A percentile compares a stretch with the other conserved stretches of the same genome.
Evolutionary conservation across 805 yeast genomes (phyloP).

Genomic region (Starmerella sp.): DNA sequence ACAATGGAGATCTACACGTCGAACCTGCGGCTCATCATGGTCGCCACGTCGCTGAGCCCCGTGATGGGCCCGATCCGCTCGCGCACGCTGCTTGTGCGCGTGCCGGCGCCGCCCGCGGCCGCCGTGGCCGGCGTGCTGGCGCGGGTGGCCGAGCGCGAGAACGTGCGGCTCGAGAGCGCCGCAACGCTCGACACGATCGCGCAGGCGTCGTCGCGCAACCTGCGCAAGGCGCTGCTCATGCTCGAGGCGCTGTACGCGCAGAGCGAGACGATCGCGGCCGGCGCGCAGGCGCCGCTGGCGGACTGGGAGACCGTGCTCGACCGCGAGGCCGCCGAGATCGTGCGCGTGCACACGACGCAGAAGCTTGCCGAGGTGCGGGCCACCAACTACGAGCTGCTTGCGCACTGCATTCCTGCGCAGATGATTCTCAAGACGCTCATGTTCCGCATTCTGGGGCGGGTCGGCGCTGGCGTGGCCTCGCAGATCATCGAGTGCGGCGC

Average conservation of each 20-base stretch:
- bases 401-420: slow-evolving; percentile 89
- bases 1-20: slow-evolving; percentile 59
- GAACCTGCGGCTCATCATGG: slow-evolving; percentile 69
- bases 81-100: slow-evolving; percentile 77
- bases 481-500: slow-evolving; percentile 43
- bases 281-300: slow-evolving; percentile 50
- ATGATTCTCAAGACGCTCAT: slow-evolving; percentile 56
- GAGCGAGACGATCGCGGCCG: slow-evolving; percentile 23
- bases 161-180: slow-evolving; percentile 30
- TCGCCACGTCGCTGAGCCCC: slow-evolving; percentile 82
- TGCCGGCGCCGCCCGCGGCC: slow-evolving; percentile 60
- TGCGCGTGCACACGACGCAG: slow-evolving; percentile 49
- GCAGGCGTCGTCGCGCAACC: slow-evolving; percentile 49
- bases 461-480: slow-evolving; percentile 23
- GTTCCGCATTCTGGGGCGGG: slow-evolving; percentile 27
- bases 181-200: slow-evolving; percentile 44
- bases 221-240: slow-evolving; percentile 65
- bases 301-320: slow-evolving; percentile 85
- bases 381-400: slow-evolving; percentile 66
- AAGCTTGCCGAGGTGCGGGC: slow-evolving; percentile 43
- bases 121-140: slow-evolving; percentile 51
- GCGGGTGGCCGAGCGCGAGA: slow-evolving; percentile 49
- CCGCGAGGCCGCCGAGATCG: slow-evolving; percentile 49
- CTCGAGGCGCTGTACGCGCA: slow-evolving; percentile 59
- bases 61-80: slow-evolving; percentile 91